Base-by-base conservation (phyloP, 2,329 filamentous ascomycete genomes). In the Aspergillus uvarum region DNA sequence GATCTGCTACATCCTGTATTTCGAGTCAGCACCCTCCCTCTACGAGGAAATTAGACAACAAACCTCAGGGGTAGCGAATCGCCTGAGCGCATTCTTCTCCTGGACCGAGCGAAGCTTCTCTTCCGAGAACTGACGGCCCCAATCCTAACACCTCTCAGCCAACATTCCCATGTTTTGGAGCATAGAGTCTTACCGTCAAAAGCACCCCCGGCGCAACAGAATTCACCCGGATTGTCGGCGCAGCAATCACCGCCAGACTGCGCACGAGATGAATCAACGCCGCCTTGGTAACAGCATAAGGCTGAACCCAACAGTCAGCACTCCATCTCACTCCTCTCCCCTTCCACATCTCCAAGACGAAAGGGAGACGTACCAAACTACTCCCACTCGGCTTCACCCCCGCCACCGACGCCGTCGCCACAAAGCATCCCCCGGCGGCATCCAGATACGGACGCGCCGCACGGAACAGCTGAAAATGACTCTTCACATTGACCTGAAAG, bases 331-430 rank as follows among this genome's bases (percentile, higher is more conserved):
- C 31, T 8, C 8, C 31, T 11, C 10, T 8, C 31, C 31, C 31
- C 2, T 2, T 10, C 31, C 31, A 32, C 31, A 14, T 12, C 11
- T 14, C 35, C n/a, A n/a, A 42, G 35, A 16, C 2, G 7, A 35
- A 35, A 52, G 11, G 12, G 24, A 19, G 21, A 38, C 0, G n/a
- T 51, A 62, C 60, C 64, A 89, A 70, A 2, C 83, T 83, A 63
- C 85, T 89, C 1, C 88, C 88, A 60, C 81, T 85, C 0, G 85
- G 82, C 67, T 82, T 85, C 2, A 90, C 83, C 0, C 87, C 88
- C 0, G 88, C 87, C 24, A 89, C 68, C 49, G 83, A 86, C 0
- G 87, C 85, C 0, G 87, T 89, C 1, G 82, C 85, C 63, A 90
- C 82, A 64, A 90, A 89, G 0, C 79, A 77, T 1, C 87, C 87